Evolutionary conservation across 257 asterid species (phyloP).

Genomic region (Penstemon eatonii): DNA sequence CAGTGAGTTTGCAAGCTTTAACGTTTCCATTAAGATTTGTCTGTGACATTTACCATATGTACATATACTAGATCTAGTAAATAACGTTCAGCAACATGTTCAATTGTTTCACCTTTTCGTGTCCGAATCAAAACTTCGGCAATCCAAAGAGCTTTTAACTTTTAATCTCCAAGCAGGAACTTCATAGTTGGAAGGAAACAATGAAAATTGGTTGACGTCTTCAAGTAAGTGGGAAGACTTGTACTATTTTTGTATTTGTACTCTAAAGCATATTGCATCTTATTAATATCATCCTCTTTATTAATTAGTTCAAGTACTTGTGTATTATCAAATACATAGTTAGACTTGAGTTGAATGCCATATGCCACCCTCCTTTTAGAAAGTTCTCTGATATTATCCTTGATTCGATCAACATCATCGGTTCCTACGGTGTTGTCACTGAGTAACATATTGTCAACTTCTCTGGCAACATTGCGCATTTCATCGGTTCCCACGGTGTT

Average conservation of each 20-base stretch:
- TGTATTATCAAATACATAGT: neutral
- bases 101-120: neutral
- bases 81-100: neutral
- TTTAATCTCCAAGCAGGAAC: conserved; percentile 29
- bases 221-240: conserved; percentile 4
- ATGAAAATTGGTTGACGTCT: conserved; percentile 16
- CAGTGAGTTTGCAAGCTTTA: conserved; percentile 6
- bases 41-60: neutral
- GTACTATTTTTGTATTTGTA: no score
- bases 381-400: conserved; percentile 18
- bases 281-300: neutral
- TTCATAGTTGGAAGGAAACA: conserved; percentile 23
- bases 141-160: conserved; percentile 31
- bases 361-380: conserved; percentile 12
- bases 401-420: neutral
- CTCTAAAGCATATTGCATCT: no score
- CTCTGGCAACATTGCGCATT: neutral
- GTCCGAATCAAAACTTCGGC: conserved; percentile 24
- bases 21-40: conserved; percentile 21
- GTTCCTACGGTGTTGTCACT: no score
- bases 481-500: conserved; percentile 11
- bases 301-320: neutral
- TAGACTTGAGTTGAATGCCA: conserved; percentile 16
- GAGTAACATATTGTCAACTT: neutral
- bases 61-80: conserved; percentile 2